Evolutionary conservation across 2,329 filamentous ascomycete species (phyloP), one percentile per base, ranked within the genome.

Genomic region (Hortaea sp.): DNA sequence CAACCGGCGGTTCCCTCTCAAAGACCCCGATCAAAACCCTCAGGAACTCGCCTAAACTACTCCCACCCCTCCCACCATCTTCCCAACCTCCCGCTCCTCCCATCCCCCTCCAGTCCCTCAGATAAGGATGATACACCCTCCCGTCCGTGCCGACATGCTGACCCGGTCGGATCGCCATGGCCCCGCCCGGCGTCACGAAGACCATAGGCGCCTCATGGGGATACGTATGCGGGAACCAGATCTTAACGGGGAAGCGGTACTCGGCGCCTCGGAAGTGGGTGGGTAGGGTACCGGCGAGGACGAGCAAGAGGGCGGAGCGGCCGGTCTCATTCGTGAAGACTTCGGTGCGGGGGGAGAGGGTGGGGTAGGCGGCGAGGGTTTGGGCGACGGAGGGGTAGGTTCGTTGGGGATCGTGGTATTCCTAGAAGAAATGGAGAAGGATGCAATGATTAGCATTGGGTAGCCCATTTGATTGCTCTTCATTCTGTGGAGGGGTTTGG

Each of bases 281-380:
- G n/a, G 92, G 89, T 34, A 98, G 69, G 3, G 89, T 97, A 54
- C 92, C 92, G 35, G 80, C 79, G 44, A 98, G 76, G 56, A 87
- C 85, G 42, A 98, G 74, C 45, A 98, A 82, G 29, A 98, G 78
- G 42, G 88, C 86, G 9, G 88, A 90, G 53, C 77, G 73, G 59
- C 92, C 92, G 73, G 86, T 86, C 57, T 95, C 85, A 64, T 89
- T 94, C 46, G 90, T 97, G 68, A 97, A 94, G 43, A 97, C 89
- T 66, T 97, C 89, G 50, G 92, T 98, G 57, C 86, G 80, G 28
- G 89, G 88, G 6, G 83, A 78, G 20, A 98, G 74, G 2, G 86
- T 84, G 6, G 88, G 80, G 62, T 88, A 88, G 56, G 84, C 78
- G 30, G 85, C 78, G 44, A 98, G 79, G 29, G 82, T 79, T 62